These are phyloP conservation scores for Celoporthe dispersa DNA, from an alignment of 2,329 filamentous ascomycete species.

Conservation along the genomic window DNA sequence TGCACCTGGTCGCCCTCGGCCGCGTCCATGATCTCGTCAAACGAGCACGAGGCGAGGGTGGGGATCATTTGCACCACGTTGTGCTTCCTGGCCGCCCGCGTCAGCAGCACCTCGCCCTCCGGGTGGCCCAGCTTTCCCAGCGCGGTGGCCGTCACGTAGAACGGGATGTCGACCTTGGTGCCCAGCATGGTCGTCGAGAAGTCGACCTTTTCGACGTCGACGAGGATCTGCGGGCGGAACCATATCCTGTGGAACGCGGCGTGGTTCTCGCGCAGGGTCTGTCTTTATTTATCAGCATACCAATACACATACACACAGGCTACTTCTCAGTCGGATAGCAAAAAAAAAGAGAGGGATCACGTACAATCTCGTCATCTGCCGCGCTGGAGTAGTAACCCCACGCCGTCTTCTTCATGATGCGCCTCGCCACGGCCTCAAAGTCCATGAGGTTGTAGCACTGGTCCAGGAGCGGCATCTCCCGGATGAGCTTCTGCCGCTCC, in stretches of 20 bases:
- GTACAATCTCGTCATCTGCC: constrained; percentile 84
- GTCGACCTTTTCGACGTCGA: constrained; percentile 88
- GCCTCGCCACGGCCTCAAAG: constrained; percentile 89
- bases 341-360: constrained; percentile 34
- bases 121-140: constrained; percentile 93
- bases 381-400: constrained; percentile 99
- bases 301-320: no score
- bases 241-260: constrained; percentile 94
- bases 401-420: constrained; percentile 92
- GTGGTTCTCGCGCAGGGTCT: constrained; percentile 96
- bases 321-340: no score
- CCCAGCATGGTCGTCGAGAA: constrained; percentile 93
- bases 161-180: constrained; percentile 79
- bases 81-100: constrained; percentile 81
- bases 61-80: constrained; percentile 98
- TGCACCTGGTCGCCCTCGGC: constrained; percentile 79
- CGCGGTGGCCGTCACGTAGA: constrained; percentile 96
- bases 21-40: constrained; percentile 95
- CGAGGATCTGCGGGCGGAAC: constrained; percentile 89
- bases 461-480: constrained; percentile 76
- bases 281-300: constrained; percentile 7
- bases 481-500: constrained; percentile 74
- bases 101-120: constrained; percentile 92
- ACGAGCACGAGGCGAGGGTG: constrained; percentile 93
- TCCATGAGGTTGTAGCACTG: constrained; percentile 95